Evolutionary conservation across 306 rosid species (phyloP).

Genomic region (Begonia loranthoides): DNA sequence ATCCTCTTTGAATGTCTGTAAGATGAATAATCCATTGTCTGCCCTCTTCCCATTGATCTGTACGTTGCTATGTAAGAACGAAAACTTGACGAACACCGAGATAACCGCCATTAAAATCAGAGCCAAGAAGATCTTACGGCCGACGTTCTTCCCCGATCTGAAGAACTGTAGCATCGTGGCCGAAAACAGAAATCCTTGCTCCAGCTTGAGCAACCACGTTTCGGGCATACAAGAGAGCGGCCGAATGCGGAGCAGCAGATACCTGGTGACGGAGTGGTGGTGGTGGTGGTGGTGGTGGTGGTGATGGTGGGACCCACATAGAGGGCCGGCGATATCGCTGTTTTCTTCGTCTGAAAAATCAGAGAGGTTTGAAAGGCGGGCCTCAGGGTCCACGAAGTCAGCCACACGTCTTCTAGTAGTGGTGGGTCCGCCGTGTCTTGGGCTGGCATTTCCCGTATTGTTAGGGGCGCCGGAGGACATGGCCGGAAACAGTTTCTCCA

Average conservation of each 20-base stretch:
- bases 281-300: slow-evolving; percentile 17
- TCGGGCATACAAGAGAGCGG: slow-evolving; percentile 37
- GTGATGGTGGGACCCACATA: slow-evolving; percentile 22
- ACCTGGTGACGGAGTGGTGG: slow-evolving; percentile 27
- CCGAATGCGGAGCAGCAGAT: slow-evolving; percentile 40
- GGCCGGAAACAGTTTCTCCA: neutral
- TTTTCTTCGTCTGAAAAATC: slow-evolving; percentile 33
- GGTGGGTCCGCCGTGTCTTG: slow-evolving; percentile 12
- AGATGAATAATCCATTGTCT: slow-evolving; percentile 45
- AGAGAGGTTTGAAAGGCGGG: slow-evolving; percentile 11
- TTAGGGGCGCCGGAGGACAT: slow-evolving; percentile 18
- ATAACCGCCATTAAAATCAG: slow-evolving; percentile 38
- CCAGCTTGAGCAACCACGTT: slow-evolving; percentile 23
- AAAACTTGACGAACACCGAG: slow-evolving; percentile 46
- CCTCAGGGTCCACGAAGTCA: slow-evolving; percentile 31
- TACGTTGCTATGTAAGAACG: slow-evolving; percentile 28
- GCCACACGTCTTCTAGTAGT: slow-evolving; percentile 22
- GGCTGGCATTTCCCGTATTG: slow-evolving; percentile 6
- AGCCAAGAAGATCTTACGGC: slow-evolving; percentile 37
- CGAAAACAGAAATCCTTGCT: slow-evolving; percentile 27
- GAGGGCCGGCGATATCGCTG: slow-evolving; percentile 10
- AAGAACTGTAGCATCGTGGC: slow-evolving; percentile 25
- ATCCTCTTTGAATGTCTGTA: slow-evolving; percentile 53
- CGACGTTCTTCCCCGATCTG: slow-evolving; percentile 32
- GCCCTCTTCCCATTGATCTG: slow-evolving; percentile 31